These are phyloP conservation scores for Pseudogymnoascus sp. DNA, from an alignment of 2,329 filamentous ascomycete species.

Conservation along the genomic window DNA sequence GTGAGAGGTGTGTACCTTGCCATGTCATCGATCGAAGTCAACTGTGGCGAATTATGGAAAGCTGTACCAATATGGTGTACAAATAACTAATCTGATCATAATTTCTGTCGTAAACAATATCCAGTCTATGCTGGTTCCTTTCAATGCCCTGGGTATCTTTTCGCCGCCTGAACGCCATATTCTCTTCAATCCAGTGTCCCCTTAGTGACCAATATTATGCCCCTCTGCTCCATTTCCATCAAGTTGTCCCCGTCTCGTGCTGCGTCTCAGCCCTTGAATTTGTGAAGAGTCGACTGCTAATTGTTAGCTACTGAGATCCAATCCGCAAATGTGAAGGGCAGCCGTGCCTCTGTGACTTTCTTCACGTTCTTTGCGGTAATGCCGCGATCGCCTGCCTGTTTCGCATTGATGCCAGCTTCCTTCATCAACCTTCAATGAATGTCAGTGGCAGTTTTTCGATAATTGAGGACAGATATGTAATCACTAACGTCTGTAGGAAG, in stretches of 20 bases:
- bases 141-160: neutral
- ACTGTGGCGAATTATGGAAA: neutral
- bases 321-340: neutral
- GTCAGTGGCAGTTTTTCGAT: neutral
- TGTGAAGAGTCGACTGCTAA: conserved; percentile 22
- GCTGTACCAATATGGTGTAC: conserved; percentile 1
- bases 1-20: neutral
- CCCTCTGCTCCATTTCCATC: neutral
- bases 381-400: conserved; percentile 63
- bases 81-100: neutral
- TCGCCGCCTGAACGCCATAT: conserved; percentile 1
- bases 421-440: conserved; percentile 57
- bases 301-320: neutral
- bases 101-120: neutral
- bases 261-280: conserved; percentile 25
- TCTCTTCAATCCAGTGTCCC: neutral
- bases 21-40: neutral
- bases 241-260: neutral
- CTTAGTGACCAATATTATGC: neutral
- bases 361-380: conserved; percentile 70
- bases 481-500: conserved; percentile 61
- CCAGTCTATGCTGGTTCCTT: neutral
- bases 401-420: conserved; percentile 70
- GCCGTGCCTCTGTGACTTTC: conserved; percentile 66
- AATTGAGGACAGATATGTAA: neutral